Evolutionary conservation across 192 early-diverging fungal genomes (phyloP), one percentile per base, ranked within the genome.

Genomic region (Backusella mclennaniae): DNA sequence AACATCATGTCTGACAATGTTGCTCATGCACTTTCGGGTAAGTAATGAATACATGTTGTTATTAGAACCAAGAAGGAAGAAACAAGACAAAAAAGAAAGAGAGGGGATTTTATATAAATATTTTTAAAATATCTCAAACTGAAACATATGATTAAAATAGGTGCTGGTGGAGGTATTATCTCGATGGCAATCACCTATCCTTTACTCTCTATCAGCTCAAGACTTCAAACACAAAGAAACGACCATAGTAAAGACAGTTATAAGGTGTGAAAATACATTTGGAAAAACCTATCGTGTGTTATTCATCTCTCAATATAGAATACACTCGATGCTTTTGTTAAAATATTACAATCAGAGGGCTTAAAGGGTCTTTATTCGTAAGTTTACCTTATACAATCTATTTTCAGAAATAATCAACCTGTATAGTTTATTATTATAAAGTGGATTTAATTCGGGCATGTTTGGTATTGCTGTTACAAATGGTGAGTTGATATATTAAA

Each of bases 401-500:
- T 49, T 21, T 49, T 6, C 46, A 49, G 46, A 49, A 49, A 49
- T 49, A 49, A 49, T 49, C 46, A 49, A 49, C 6, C 46, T 49
- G n/a, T 49, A 49, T n/a, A n/a, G 46, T 49, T 44, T 49, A 17
- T 44, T 44, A 5, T 46, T 33, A 63, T 26, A 31, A 80, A 95
- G 94, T 72, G 98, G 98, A 14, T 85, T 98, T 75, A 91, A 92
- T 80, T 97, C 95, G 38, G 97, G 96, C 11, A 87, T 99, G 69
- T 97, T 98, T 81, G 98, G 98, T 19, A 97, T 96, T 72, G 95
- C 96, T 23, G 82, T 98, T 35, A 99, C 98, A 67, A 98, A 98
- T 82, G 96, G 94, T 92, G 21, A 88, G 90, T 78, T 84, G 88
- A 79, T 87, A 56, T 56, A 56, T 8, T 21, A 56, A 9, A 21